A percentile compares a stretch with the other conserved stretches of the same genome.
Conservation (phyloP, 2,329 filamentous ascomycete genomes). For the Nemania sp. region DNA sequence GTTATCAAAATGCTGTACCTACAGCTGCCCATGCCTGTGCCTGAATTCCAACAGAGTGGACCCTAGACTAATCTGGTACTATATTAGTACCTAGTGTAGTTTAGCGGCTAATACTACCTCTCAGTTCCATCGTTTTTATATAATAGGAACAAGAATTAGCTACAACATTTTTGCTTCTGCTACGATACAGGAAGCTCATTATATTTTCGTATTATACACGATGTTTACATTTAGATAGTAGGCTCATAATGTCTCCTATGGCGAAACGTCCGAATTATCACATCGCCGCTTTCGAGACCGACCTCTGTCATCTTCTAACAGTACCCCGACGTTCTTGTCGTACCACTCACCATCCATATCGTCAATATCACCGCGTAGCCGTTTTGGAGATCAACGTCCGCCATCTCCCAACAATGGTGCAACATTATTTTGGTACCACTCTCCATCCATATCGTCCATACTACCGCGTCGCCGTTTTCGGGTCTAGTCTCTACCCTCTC, state of each 20-base stretch:
- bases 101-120: no score
- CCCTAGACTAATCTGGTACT: not conserved
- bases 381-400: constrained; percentile 11
- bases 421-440: constrained; percentile 18
- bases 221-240: no score
- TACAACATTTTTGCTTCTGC: no score
- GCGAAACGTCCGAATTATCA: constrained; percentile 6
- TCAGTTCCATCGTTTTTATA: no score
- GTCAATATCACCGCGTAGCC: constrained; percentile 2
- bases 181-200: no score
- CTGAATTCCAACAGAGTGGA: not conserved
- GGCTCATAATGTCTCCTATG: no score
- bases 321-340: constrained; percentile 2
- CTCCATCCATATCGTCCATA: no score
- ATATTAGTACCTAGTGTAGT: no score
- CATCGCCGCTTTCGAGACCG: constrained; percentile 11
- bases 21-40: not conserved
- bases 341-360: constrained; percentile 2
- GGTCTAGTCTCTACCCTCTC: not conserved
- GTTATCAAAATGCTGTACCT: not conserved
- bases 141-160: no score
- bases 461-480: no score
- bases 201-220: no score
- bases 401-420: constrained; percentile 7
- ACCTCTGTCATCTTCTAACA: constrained; percentile 9